Evolutionary conservation across 768 basidiomycete species (phyloP).

Genomic region (Leucocoprinus leucothites): DNA sequence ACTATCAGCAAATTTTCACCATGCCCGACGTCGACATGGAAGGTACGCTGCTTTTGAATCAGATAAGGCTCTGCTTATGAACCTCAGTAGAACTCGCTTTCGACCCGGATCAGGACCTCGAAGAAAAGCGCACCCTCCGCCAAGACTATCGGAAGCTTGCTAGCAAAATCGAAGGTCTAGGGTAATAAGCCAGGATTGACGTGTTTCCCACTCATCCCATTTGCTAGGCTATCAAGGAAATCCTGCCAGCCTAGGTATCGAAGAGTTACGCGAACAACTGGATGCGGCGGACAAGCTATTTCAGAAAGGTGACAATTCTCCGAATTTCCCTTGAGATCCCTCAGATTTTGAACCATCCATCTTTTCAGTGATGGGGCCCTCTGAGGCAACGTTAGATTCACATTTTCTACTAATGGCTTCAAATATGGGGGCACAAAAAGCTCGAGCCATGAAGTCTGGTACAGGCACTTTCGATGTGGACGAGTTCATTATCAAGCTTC

Average conservation of each 20-base stretch:
- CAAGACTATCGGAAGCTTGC: slow-evolving; percentile 70
- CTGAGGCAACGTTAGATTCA: slow-evolving; percentile 91
- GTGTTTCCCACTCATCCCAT: background rate
- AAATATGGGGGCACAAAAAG: slow-evolving; percentile 78
- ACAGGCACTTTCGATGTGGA: slow-evolving; percentile 89
- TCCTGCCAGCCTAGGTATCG: slow-evolving; percentile 53
- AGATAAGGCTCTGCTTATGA: background rate
- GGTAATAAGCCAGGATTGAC: too few relatives aligned
- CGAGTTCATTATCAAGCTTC: slow-evolving; percentile 78
- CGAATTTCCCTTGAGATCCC: slow-evolving; percentile 1
- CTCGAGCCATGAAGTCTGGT: slow-evolving; percentile 88
- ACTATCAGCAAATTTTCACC: background rate
- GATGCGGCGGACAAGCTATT: slow-evolving; percentile 60
- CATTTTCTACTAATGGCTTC: slow-evolving; percentile 74
- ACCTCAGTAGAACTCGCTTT: slow-evolving; percentile 42
- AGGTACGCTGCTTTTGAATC: slow-evolving; percentile 12
- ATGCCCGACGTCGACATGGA: slow-evolving; percentile 33
- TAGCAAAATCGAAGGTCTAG: slow-evolving; percentile 58
- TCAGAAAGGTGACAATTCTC: slow-evolving; percentile 48
- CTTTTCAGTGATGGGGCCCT: slow-evolving; percentile 67
- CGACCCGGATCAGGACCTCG: slow-evolving; percentile 83
- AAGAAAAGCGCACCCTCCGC: slow-evolving; percentile 72
- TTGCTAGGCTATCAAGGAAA: slow-evolving; percentile 43
- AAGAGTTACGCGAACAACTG: slow-evolving; percentile 54
- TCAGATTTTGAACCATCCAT: background rate